phyloP scores from a whole-genome alignment of 495 filamentous ascomycete species.

The Peziza echinospora region DNA sequence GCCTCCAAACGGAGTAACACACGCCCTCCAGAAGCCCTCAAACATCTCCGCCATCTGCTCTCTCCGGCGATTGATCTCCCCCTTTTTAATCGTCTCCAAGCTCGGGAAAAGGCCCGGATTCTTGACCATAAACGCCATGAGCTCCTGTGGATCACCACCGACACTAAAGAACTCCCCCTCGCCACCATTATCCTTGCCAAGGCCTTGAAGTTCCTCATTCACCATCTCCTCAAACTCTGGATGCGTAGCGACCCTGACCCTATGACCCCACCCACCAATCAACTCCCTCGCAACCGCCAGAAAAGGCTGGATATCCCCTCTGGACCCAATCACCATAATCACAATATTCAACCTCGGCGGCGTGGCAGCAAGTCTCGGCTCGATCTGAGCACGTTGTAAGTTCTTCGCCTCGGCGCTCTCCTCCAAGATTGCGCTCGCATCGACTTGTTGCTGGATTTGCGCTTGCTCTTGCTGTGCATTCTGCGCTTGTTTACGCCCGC shows the following conservation, averaged over 20 bases:
- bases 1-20: slow-evolving; percentile 31
- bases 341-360: slow-evolving; percentile 46
- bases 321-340: slow-evolving; percentile 55
- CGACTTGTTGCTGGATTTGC: slow-evolving; percentile 24
- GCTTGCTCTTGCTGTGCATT: not conserved
- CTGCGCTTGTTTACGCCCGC: slow-evolving; percentile 25
- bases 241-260: slow-evolving; percentile 49
- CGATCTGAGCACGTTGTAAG: too few relatives aligned
- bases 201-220: slow-evolving; percentile 10
- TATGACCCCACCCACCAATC: slow-evolving; percentile 43
- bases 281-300: slow-evolving; percentile 47
- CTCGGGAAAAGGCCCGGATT: slow-evolving; percentile 50
- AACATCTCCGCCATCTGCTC: slow-evolving; percentile 42
- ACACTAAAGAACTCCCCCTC: slow-evolving; percentile 43
- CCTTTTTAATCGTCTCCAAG: slow-evolving; percentile 39
- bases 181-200: slow-evolving; percentile 21
- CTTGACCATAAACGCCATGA: slow-evolving; percentile 71
- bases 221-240: slow-evolving; percentile 46
- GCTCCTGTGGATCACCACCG: slow-evolving; percentile 47
- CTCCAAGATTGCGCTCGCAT: not conserved
- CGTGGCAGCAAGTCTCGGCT: not conserved
- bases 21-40: slow-evolving; percentile 38
- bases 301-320: slow-evolving; percentile 63
- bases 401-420: not conserved
- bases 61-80: slow-evolving; percentile 38